Conservation (phyloP, 306 rosid genomes). For the Pachyrhizus erosus region DNA sequence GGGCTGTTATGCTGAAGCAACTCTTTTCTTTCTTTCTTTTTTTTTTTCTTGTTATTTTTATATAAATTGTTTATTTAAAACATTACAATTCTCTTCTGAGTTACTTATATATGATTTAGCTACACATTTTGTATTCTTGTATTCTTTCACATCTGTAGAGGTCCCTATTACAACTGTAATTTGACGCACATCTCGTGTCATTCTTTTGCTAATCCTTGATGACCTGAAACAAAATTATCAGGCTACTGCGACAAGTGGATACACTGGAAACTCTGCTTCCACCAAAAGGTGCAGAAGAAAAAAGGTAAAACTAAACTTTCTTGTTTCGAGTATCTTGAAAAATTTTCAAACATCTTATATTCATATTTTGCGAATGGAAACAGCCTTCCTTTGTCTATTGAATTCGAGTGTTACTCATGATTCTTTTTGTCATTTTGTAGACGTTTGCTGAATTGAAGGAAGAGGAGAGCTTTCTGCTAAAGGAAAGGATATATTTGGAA, state of each 20-base stretch:
- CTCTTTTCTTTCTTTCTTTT: too few relatives aligned
- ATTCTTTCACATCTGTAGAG: neutral
- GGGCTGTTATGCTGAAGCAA: neutral
- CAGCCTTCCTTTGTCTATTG: neutral
- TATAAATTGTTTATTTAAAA: neutral
- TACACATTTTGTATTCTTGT: neutral
- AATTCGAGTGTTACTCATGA: conserved; percentile 3
- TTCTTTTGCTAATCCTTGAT: conserved; percentile 16
- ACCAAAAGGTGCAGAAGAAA: conserved; percentile 63
- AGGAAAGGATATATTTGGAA: conserved; percentile 60
- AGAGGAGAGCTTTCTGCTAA: conserved; percentile 76
- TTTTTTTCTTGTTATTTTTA: too few relatives aligned
- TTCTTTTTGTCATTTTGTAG: conserved; percentile 47
- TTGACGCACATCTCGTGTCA: neutral
- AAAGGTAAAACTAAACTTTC: conserved; percentile 58
- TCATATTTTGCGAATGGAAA: neutral
- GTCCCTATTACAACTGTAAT: neutral
- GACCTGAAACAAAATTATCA: conserved; percentile 48
- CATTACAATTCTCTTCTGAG: neutral
- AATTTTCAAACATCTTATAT: neutral
- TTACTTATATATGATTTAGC: conserved; percentile 5
- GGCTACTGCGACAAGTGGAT: conserved; percentile 75
- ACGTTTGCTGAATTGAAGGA: conserved; percentile 82
- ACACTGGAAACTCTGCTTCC: conserved; percentile 58
- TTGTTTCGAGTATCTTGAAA: neutral